These are phyloP conservation scores for Penicillium sumatraense DNA, from an alignment of 2,329 filamentous ascomycete genomes.

Conservation along the genomic window DNA sequence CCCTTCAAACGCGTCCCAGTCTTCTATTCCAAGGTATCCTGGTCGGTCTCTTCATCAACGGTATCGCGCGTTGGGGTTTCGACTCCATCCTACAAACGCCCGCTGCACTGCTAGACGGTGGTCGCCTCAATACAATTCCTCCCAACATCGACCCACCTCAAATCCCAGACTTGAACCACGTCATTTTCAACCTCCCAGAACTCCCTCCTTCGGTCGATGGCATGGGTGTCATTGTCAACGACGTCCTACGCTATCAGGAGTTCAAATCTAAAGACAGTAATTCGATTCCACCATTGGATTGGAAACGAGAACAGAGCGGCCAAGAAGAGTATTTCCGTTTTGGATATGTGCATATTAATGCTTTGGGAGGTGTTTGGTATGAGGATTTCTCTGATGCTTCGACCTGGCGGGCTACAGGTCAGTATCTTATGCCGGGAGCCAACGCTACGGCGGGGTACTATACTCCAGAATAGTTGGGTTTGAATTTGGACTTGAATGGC, in stretches of 20 bases:
- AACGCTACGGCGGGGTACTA: not conserved
- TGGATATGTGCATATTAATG: constrained; percentile 43
- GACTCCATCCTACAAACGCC: constrained; percentile 64
- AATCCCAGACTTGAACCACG: constrained; percentile 27
- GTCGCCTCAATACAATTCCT: constrained; percentile 37
- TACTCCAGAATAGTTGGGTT: not conserved
- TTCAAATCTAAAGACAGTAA: constrained; percentile 49
- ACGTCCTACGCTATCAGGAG: constrained; percentile 62
- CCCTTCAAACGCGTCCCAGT: constrained; percentile 62
- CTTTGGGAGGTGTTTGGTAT: constrained; percentile 44
- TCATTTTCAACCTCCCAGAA: constrained; percentile 42
- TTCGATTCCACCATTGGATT: constrained; percentile 34
- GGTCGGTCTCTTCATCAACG: constrained; percentile 66
- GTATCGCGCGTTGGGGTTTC: constrained; percentile 67
- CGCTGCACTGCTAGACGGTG: constrained; percentile 49
- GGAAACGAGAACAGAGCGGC: constrained; percentile 34
- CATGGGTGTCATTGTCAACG: constrained; percentile 64
- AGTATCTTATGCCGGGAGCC: constrained; percentile 8
- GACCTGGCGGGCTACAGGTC: constrained; percentile 29
- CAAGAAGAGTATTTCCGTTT: constrained; percentile 50
- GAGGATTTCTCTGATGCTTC: constrained; percentile 45
- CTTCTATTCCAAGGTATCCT: constrained; percentile 66
- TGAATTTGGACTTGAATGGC: not conserved
- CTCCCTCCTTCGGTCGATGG: constrained; percentile 51
- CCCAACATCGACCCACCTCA: constrained; percentile 33